Evolutionary conservation across 257 asterid species (phyloP).

Genomic region (Fraxinus excelsior): DNA sequence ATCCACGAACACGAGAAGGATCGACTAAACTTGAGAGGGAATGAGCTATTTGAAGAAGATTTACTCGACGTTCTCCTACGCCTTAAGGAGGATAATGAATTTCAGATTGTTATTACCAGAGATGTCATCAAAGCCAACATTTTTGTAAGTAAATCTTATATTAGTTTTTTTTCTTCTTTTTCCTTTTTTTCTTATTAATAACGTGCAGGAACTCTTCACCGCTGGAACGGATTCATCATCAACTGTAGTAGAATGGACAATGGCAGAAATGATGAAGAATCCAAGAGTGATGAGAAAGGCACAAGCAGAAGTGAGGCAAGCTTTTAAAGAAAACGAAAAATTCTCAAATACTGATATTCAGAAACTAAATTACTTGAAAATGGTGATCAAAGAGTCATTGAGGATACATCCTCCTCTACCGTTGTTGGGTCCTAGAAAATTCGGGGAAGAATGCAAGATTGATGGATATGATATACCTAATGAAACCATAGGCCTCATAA

Average conservation of each 20-base stretch:
- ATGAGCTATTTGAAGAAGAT: not conserved
- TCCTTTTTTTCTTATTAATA: not conserved
- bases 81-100: not conserved
- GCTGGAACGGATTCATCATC: slow-evolving; percentile 21
- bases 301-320: slow-evolving; percentile 12
- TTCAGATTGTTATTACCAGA: not conserved
- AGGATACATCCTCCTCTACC: not conserved
- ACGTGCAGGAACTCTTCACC: slow-evolving; percentile 3
- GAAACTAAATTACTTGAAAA: not conserved
- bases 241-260: slow-evolving; percentile 4
- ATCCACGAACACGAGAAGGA: not conserved
- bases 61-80: not conserved
- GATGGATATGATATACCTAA: slow-evolving; percentile 12
- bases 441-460: not conserved
- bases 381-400: slow-evolving; percentile 7
- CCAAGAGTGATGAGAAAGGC: slow-evolving; percentile 18
- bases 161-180: too few species aligned
- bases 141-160: not conserved
- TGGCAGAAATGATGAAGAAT: slow-evolving; percentile 16
- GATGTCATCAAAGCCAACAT: slow-evolving; percentile 10
- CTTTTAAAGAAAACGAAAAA: not conserved
- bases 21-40: not conserved
- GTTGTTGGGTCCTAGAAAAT: not conserved
- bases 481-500: not conserved
- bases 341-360: not conserved